Evolutionary conservation across 768 basidiomycete genomes (phyloP), one percentile per base, ranked within the genome.

Genomic region (Kwoniella shandongensis): DNA sequence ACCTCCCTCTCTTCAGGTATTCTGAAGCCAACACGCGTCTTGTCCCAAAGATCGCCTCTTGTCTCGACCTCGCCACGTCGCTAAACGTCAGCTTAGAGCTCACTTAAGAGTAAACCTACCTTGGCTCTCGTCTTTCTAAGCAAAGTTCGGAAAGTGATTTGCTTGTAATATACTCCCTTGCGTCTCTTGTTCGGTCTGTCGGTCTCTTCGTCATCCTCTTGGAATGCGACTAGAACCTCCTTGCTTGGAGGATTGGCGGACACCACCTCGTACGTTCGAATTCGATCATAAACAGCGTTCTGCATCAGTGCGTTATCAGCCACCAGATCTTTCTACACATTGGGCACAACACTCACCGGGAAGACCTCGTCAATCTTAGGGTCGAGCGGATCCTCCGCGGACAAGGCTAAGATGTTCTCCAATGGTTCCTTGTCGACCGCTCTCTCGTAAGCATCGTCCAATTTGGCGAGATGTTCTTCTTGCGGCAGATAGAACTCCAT

Each of bases 251-350:
- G 53, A 4, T 45, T 54, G 35, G 61, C 47, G 6, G 56, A 51
- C n/a, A 67, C 60, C 13, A 72, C 62, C 30, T 76, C 74, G 54
- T 72, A 76, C 29, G 64, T 65, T 42, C 72, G 59, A 1, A 65
- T 61, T 13, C 57, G 61, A 15, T 64, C 62, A 47, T 67, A 69
- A 18, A 53, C 52, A 6, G 47, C 60, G 47, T 61, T 65, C 65
- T 69, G 46, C 57, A n/a, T n/a, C n/a, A n/a, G n/a, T 61, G 30
- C 11, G 25, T 17, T 8, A 17, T 47, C 36, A 51, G 45, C 29
- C n/a, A 42, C 26, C 22, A 53, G 32, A 20, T n/a, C n/a, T n/a
- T n/a, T n/a, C n/a, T n/a, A n/a, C n/a, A n/a, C n/a, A n/a, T n/a
- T n/a, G n/a, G n/a, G n/a, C n/a, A n/a, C n/a, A n/a, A n/a, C 3